These are phyloP conservation scores for Thielaviopsis euricoi DNA, from an alignment of 2,329 filamentous ascomycete species.

Conservation along the genomic window DNA sequence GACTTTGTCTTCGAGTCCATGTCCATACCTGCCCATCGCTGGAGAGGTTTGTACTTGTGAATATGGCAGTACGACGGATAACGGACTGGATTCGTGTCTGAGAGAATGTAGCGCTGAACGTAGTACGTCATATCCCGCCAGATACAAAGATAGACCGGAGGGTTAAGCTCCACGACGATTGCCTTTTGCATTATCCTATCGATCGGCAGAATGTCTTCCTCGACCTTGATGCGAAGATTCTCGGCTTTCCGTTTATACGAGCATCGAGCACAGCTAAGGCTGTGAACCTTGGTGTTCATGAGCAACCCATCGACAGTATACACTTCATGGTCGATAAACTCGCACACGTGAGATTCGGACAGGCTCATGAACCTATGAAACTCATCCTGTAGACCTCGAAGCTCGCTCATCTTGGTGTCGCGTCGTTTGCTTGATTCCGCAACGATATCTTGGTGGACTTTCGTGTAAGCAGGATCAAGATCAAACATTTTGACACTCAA, in stretches of 20 bases:
- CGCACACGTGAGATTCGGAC: no score
- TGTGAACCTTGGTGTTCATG: conserved; percentile 7
- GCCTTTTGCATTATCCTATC: conserved; percentile 21
- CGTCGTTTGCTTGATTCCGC: not conserved
- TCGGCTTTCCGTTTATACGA: conserved; percentile 17
- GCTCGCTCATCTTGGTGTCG: no score
- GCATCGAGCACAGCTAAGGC: conserved; percentile 23
- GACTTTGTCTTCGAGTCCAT: not conserved
- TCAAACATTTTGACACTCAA: not conserved
- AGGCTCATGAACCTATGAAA: no score
- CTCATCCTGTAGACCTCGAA: no score
- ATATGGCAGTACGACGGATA: not conserved
- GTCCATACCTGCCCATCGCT: not conserved
- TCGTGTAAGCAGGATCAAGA: not conserved
- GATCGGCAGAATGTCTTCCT: conserved; percentile 40
- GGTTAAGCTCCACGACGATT: conserved; percentile 34
- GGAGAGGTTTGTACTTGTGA: not conserved
- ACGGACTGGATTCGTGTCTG: not conserved
- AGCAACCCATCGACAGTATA: no score
- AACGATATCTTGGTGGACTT: not conserved
- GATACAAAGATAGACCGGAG: conserved; percentile 18
- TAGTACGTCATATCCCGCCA: conserved; percentile 1
- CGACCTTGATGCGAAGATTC: conserved; percentile 25
- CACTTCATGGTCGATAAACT: no score
- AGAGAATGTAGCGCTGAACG: not conserved